These are phyloP conservation scores for Claviceps maximensis DNA, from an alignment of 2,329 filamentous ascomycete genomes.

Conservation along the genomic window DNA sequence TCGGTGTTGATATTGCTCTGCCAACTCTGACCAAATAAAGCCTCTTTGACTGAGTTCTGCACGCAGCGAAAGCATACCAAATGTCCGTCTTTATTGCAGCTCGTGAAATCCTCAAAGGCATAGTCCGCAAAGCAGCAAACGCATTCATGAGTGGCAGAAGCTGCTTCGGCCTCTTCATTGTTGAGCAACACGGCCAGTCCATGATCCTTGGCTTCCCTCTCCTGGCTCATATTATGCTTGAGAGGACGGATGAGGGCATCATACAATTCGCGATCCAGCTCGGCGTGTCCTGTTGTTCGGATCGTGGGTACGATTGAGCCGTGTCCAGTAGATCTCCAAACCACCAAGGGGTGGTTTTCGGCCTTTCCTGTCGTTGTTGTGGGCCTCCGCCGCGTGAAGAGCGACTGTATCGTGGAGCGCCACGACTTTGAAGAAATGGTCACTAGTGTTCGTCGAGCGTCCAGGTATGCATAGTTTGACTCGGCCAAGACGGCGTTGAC, in stretches of 20 bases:
- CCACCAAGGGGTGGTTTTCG: constrained; percentile 48
- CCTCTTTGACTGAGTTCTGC: constrained; percentile 68
- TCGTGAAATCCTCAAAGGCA: constrained; percentile 60
- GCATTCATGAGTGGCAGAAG: constrained; percentile 52
- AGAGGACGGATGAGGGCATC: constrained; percentile 42
- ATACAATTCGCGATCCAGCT: constrained; percentile 50
- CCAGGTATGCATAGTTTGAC: constrained; percentile 65
- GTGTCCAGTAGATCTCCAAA: constrained; percentile 44
- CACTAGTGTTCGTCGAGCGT: constrained; percentile 56
- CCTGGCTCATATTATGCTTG: constrained; percentile 26
- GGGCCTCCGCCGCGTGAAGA: constrained; percentile 54
- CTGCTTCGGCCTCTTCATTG: constrained; percentile 43
- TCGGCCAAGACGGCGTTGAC: constrained; percentile 71
- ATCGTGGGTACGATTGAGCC: constrained; percentile 47
- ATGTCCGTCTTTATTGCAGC: constrained; percentile 57
- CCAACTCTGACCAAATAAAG: constrained; percentile 89
- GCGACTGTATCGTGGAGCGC: constrained; percentile 58
- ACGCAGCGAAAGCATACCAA: constrained; percentile 75
- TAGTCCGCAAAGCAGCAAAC: constrained; percentile 63
- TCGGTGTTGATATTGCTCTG: constrained; percentile 61
- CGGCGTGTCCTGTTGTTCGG: constrained; percentile 50
- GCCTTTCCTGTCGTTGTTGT: constrained; percentile 35
- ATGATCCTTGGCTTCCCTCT: constrained; percentile 38
- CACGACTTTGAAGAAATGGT: constrained; percentile 60
- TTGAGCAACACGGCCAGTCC: constrained; percentile 41